Evolutionary conservation across 495 filamentous ascomycete genomes (phyloP).

Genomic region (Schizothecium vesticola): DNA sequence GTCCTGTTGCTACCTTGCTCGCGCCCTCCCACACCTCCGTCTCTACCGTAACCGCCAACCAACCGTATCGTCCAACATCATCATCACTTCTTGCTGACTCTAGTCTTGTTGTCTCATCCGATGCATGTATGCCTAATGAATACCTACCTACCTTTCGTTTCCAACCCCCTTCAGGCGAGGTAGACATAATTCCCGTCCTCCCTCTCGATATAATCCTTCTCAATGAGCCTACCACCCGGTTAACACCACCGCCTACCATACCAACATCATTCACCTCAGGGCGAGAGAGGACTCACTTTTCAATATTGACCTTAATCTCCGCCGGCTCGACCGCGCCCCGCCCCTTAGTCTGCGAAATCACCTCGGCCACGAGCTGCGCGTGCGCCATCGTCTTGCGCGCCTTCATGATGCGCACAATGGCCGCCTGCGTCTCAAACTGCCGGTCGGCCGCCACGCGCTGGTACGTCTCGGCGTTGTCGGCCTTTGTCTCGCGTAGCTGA

Average conservation of each 20-base stretch:
- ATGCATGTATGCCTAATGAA: background rate
- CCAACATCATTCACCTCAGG: too few species aligned
- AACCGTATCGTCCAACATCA: background rate
- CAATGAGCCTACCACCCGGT: constrained; percentile 45
- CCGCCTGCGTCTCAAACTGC: constrained; percentile 93
- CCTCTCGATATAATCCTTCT: constrained; percentile 93
- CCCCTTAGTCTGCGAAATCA: constrained; percentile 80
- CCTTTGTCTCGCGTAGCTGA: constrained; percentile 83
- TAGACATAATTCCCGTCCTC: constrained; percentile 77
- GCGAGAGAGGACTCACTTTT: constrained; percentile 59
- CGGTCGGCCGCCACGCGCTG: constrained; percentile 82
- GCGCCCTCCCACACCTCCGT: background rate
- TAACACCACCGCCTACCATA: too few species aligned
- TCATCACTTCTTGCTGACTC: background rate
- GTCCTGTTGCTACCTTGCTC: background rate
- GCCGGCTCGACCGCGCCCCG: constrained; percentile 75
- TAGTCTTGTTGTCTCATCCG: background rate
- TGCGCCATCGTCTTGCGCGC: constrained; percentile 80
- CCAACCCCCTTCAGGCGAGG: constrained; percentile 54
- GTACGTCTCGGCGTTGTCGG: constrained; percentile 89
- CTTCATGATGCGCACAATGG: constrained; percentile 98
- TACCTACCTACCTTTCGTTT: background rate
- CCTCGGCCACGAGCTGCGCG: constrained; percentile 72
- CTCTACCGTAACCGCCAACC: background rate
- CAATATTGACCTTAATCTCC: constrained; percentile 95